These are phyloP conservation scores for Globisporangium alternatum DNA, from an alignment of 352 stramenopile species.

Conservation along the genomic window DNA sequence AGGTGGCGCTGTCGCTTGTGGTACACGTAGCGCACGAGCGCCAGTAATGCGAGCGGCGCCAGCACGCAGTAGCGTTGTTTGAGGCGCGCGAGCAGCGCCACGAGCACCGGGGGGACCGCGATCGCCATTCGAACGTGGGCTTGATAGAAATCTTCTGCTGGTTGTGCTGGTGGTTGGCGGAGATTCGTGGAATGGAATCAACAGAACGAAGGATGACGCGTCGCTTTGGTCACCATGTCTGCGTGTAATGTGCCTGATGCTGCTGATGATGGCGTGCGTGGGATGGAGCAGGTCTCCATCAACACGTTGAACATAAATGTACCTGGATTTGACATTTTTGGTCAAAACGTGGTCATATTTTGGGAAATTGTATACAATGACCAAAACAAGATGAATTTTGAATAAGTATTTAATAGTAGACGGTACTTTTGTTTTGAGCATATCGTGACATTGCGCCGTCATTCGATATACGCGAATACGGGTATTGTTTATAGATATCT, in stretches of 20 bases:
- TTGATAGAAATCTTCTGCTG: background rate
- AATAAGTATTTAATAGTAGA: background rate
- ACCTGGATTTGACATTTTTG: background rate
- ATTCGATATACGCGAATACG: background rate
- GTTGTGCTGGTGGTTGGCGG: background rate
- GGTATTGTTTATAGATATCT: background rate
- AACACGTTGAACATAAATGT: background rate
- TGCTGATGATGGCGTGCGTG: background rate
- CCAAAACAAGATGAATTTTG: background rate
- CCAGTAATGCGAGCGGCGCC: constrained; percentile 35
- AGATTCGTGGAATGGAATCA: background rate
- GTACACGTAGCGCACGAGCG: constrained; percentile 44
- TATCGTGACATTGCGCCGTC: background rate
- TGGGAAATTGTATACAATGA: background rate
- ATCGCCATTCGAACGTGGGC: background rate
- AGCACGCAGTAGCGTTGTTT: constrained; percentile 31
- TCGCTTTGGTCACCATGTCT: background rate
- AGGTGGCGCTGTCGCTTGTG: constrained; percentile 40
- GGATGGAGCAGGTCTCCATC: background rate
- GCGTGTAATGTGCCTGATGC: background rate
- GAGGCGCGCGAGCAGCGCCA: constrained; percentile 26
- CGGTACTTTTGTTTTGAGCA: background rate
- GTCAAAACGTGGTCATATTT: background rate
- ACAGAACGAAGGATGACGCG: background rate
- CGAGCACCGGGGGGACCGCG: constrained; percentile 16